Evolutionary conservation across 1,139 yeast species (phyloP).

Genomic region (Keqinozyma sinolaborantium): DNA sequence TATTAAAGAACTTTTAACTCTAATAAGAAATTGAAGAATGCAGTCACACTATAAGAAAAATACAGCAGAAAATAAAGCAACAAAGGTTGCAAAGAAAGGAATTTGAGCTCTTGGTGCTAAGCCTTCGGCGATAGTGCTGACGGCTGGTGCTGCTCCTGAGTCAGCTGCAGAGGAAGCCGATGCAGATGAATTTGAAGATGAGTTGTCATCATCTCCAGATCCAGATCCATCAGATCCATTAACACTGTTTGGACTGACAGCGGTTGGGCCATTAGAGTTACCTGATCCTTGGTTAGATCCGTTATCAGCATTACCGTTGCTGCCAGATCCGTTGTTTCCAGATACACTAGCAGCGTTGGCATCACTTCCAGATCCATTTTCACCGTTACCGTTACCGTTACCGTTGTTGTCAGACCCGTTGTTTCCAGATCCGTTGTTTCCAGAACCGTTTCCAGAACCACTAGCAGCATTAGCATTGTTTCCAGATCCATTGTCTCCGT

Average conservation of each 20-base stretch:
- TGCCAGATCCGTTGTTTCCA: no score
- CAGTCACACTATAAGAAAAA: background rate
- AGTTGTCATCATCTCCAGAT: background rate
- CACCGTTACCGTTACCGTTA: background rate
- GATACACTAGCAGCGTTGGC: background rate
- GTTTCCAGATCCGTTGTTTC: background rate
- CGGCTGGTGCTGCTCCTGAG: background rate
- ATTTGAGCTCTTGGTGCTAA: background rate
- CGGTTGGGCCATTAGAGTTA: no score
- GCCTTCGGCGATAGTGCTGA: background rate
- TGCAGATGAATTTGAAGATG: background rate
- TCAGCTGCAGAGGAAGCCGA: background rate
- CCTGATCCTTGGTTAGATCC: background rate
- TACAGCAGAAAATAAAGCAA: background rate
- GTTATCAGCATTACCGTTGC: background rate
- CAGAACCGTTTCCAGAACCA: background rate
- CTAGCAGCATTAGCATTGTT: background rate
- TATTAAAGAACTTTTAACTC: no score
- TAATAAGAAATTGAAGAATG: no score
- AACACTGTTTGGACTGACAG: no score
- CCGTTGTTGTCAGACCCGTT: background rate
- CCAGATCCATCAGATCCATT: background rate
- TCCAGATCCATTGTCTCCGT: background rate
- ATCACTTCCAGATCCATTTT: background rate
- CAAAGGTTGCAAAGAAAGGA: background rate